Base-by-base conservation (phyloP, 2,329 filamentous ascomycete species). In the Alternaria infectoria region DNA sequence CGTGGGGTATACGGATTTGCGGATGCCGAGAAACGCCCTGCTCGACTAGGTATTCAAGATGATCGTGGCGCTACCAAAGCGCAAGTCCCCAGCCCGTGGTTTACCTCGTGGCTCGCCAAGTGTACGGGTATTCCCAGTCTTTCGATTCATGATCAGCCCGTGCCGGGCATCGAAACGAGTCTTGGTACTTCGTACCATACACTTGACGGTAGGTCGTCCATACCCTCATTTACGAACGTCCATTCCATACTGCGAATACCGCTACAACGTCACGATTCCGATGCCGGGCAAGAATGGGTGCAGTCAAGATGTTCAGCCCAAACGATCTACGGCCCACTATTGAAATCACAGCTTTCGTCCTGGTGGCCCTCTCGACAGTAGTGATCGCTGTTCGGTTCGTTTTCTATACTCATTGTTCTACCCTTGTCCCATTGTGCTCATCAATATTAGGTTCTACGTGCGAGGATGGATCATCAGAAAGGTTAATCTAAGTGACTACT, bases 401-500 rank as follows among this genome's bases (percentile, higher is more conserved):
- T 23, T 40, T 17, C 7, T 43, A n/a, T 23, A 5, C 15, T 19
- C 30, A 11, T 21, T 21, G 17, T 36, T 36, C 15, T 19, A 30
- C 49, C 23, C 15, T 40, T 40, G 36, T 40, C 54, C 60, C 12
- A 65, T 15, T 4, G 11, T 26, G 13, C 21, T 21, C 21, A 51
- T 51, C 17, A 17, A n/a, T 5, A n/a, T 4, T 19, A 74, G 73
- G 50, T 73, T 74, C 61, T 74, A 68, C 45, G 74, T 69, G 52
- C 72, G 73, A n/a, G 50, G 70, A 54, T 75, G 62, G 59, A 57
- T 75, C 17, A 66, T 72, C 17, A 66, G 71, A 10, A 70, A 50
- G 52, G 40, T 73, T n/a, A 71, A 72, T 43, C 21, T 60, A 7
- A 73, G 74, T 54, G 72, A 76, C 58, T 75, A 68, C 43, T 54